Evolutionary conservation across 2,329 filamentous ascomycete genomes (phyloP), one percentile per base, ranked within the genome.

Genomic region (Xylariales sp.): DNA sequence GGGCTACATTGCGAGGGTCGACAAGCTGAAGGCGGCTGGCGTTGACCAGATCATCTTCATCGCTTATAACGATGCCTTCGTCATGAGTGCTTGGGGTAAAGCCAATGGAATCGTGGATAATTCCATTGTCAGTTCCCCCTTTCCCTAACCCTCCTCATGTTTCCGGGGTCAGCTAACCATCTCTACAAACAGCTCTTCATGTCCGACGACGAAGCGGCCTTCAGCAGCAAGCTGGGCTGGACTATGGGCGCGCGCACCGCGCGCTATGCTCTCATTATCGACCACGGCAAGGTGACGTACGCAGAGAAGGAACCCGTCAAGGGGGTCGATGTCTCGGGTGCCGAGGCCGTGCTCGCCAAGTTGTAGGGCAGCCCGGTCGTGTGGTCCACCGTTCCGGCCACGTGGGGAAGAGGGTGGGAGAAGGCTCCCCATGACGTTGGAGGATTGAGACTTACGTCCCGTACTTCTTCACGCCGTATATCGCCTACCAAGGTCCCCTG

Each of bases 61-160:
- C 57, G 86, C 86, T 45, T 82, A 71, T 70, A 94, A 94, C 65
- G 88, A 94, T 65, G 71, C 81, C 48, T 91, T 74, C 59, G 88
- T 93, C 63, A 91, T 91, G 87, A 82, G 79, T 55, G 86, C 84
- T 37, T 91, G 86, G 86, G 84, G 81, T 66, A 93, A 93, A 76
- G 86, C 88, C 58, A 90, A 93, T 66, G 73, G 73, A 37, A 73
- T 89, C 57, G 80, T 75, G 55, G 78, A 80, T 49, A 82, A 90
- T 54, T 72, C 63, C 43, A 72, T 76, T 49, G 72, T 75, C 51
- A 54, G 71, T 33, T 12, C 4, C 4, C 3, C 12, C 36, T 22
- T 15, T 21, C 6, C 11, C 28, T 31, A 16, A 15, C 24, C 24
- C 8, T 8, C 8, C 24, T 27, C n/a, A n/a, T 8, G 8, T n/a